These are phyloP conservation scores for Aquanectria penicillioides DNA, from an alignment of 2,329 filamentous ascomycete genomes.

Conservation along the genomic window DNA sequence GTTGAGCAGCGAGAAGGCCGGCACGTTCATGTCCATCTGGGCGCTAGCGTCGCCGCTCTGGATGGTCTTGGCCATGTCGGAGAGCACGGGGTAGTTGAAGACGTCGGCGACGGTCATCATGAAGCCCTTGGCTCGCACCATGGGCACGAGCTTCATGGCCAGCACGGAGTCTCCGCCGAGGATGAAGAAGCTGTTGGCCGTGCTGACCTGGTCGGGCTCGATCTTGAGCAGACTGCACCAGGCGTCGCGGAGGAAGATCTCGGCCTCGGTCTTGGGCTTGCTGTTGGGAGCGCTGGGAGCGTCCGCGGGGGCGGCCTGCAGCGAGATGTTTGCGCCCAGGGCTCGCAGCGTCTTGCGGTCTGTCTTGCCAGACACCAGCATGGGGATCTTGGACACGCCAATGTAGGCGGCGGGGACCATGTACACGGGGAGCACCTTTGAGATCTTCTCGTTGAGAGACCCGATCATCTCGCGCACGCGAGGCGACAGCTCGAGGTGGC, in stretches of 20 bases:
- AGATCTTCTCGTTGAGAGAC: conserved; percentile 31
- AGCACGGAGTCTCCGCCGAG: conserved; percentile 61
- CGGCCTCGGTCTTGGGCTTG: conserved; percentile 30
- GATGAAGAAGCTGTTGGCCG: conserved; percentile 56
- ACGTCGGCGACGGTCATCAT: conserved; percentile 56
- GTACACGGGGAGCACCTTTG: conserved; percentile 35
- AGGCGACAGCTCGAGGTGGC: conserved; percentile 31
- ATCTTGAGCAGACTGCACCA: conserved; percentile 50
- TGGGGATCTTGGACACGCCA: conserved; percentile 35
- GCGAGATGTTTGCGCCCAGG: conserved; percentile 30
- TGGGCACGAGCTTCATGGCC: conserved; percentile 60
- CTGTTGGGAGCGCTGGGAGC: conserved; percentile 14
- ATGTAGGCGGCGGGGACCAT: conserved; percentile 38
- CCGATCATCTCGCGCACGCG: conserved; percentile 32
- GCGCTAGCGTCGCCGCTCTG: conserved; percentile 35
- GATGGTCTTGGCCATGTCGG: conserved; percentile 52
- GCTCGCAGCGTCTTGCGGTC: conserved; percentile 37
- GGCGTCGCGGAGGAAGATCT: conserved; percentile 44
- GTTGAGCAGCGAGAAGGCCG: conserved; percentile 52
- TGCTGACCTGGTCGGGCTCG: conserved; percentile 45
- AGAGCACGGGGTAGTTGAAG: conserved; percentile 55
- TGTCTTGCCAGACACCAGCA: conserved; percentile 39
- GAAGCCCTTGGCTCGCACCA: conserved; percentile 51
- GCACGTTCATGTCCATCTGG: conserved; percentile 37
- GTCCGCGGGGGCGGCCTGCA: conserved; percentile 26